These are phyloP conservation scores for Diaporthe sp. DNA, from an alignment of 2,329 filamentous ascomycete genomes.

Conservation along the genomic window DNA sequence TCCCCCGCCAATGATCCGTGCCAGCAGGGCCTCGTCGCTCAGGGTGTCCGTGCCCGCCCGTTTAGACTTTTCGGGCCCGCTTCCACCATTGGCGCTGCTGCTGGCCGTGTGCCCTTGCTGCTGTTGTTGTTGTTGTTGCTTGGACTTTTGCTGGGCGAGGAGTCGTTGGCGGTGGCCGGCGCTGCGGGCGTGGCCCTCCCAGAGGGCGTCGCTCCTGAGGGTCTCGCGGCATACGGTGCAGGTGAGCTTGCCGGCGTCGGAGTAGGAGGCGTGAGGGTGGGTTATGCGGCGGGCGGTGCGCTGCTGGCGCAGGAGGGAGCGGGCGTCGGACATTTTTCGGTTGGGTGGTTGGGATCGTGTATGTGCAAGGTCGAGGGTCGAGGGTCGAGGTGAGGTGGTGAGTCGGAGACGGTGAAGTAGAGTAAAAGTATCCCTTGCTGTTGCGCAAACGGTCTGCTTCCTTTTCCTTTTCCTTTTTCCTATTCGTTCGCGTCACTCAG, in stretches of 20 bases:
- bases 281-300: slow-evolving; percentile 78
- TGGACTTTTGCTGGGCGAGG: slow-evolving; percentile 39
- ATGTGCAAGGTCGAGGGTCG: too few species aligned
- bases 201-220: slow-evolving; percentile 73
- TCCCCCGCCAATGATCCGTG: slow-evolving; percentile 32
- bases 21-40: slow-evolving; percentile 42
- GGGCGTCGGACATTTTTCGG: slow-evolving; percentile 78
- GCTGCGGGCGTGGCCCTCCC: slow-evolving; percentile 70
- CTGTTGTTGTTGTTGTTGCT: slow-evolving; percentile 39
- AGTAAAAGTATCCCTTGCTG: not conserved
- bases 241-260: slow-evolving; percentile 72
- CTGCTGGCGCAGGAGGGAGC: slow-evolving; percentile 82
- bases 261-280: slow-evolving; percentile 76
- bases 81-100: slow-evolving; percentile 36
- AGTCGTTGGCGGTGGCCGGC: slow-evolving; percentile 56
- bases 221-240: slow-evolving; percentile 74
- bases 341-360: not conserved
- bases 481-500: not conserved
- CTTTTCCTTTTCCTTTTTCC: not conserved
- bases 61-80: slow-evolving; percentile 24
- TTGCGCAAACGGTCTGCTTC: not conserved
- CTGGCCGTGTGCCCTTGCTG: slow-evolving; percentile 16
- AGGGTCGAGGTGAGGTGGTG: slow-evolving; percentile 10
- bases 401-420: not conserved
- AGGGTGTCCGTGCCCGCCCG: slow-evolving; percentile 36